phyloP scores from a whole-genome alignment of 1,284 basidiomycete genomes.

The Melampsora americana region DNA sequence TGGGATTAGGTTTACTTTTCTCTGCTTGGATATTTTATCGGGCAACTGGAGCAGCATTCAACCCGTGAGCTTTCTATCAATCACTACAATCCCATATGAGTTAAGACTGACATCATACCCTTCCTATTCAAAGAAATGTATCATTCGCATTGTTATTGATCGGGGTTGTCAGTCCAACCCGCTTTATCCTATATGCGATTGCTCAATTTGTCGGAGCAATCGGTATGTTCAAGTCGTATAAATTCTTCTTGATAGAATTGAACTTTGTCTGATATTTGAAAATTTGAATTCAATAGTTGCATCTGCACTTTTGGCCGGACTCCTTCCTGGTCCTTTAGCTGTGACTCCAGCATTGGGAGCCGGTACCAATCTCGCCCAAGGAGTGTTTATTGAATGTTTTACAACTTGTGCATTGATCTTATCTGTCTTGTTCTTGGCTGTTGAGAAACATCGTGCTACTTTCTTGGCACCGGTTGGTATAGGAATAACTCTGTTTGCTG shows the following conservation, averaged over 20 bases:
- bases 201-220: constrained; percentile 57
- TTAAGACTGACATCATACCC: constrained; percentile 45
- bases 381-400: constrained; percentile 33
- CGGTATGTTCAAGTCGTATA: background rate
- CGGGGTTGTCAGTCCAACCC: constrained; percentile 63
- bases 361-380: constrained; percentile 20
- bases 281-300: constrained; percentile 4
- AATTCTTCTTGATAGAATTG: too few species aligned
- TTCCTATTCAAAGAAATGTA: constrained; percentile 67
- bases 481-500: constrained; percentile 31
- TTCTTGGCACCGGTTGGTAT: constrained; percentile 53
- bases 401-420: constrained; percentile 23
- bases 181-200: constrained; percentile 64
- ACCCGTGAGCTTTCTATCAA: constrained; percentile 49
- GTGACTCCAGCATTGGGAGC: constrained; percentile 32
- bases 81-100: background rate
- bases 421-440: constrained; percentile 34
- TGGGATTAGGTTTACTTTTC: constrained; percentile 67
- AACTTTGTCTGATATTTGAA: background rate
- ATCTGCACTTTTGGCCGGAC: constrained; percentile 8
- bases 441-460: constrained; percentile 38
- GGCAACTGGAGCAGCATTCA: constrained; percentile 62
- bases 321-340: constrained; percentile 33
- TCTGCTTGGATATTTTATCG: constrained; percentile 72
- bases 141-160: constrained; percentile 64